Base-by-base conservation (phyloP, 257 asterid genomes). In the Fraxinus quadrangulata region DNA sequence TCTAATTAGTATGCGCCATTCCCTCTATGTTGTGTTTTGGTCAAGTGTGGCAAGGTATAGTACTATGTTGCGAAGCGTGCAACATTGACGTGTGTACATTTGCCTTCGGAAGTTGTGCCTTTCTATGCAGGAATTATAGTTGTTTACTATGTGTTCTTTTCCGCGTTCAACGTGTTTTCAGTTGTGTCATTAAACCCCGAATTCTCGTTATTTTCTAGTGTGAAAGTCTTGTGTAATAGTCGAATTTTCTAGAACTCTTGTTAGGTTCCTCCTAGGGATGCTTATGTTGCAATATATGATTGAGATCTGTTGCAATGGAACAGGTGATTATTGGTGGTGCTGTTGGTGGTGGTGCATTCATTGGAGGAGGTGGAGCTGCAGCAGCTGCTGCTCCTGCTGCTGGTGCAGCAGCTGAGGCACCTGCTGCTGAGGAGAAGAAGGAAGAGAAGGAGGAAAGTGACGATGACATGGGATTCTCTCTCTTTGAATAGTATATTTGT, bases 251-350 rank as follows among this genome's bases (percentile, higher is more conserved):
- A 2, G 67, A 0, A 21, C 28, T 54, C 66, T 56, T 6, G 24
- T 21, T 6, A 13, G 65, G 26, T 42, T 42, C 51, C 51, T 42
- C 17, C 17, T 42, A 2, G 4, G 51, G 17, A 42, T 42, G 51
- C 17, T 42, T 42, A 0, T 42, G 51, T 42, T 42, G 5, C 51
- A 14, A 23, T 77, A 74, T 54, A 9, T 77, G 70, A 37, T 67
- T 17, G 39, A 36, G n/a, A 13, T 39, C 45, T 19, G 11, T 33
- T 26, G 31, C 77, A 39, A 34, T 14, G 39, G 23, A 77, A 66
- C 83, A 93, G 97, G 97, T 91, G 85, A 88, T 93, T 81, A 65
- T 91, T 78, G 97, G 97, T 21, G 91, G 80, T 2, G 87, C 93
- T 0, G 94, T 85, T 5, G 87, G 85, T 1, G 92, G 92, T 0